Percentiles rank a stretch among this genome's conserved stretches.
Evolutionary conservation across 495 filamentous ascomycete genomes (phyloP).

Genomic region (Penicillium paradoxum): DNA sequence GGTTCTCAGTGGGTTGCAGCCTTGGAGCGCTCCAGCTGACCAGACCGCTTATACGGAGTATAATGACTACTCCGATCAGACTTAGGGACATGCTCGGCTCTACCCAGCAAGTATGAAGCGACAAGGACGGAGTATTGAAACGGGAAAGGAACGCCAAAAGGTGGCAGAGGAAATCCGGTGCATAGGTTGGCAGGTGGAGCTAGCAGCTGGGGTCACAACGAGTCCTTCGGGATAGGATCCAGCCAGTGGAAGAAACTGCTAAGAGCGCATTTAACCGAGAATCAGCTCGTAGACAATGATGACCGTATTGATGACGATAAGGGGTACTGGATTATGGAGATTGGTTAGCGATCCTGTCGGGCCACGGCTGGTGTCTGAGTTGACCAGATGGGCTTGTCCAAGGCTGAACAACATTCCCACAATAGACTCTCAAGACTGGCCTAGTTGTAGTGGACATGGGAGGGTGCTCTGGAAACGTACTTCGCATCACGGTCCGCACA

Average conservation of each 20-base stretch:
- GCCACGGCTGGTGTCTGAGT: background rate
- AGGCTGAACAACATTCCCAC: background rate
- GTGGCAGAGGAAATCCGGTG: too few relatives aligned
- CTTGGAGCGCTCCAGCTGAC: too few relatives aligned
- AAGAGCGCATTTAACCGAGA: constrained; percentile 58
- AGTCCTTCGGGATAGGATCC: background rate
- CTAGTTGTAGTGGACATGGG: background rate
- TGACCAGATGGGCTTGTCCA: background rate
- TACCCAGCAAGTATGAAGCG: too few relatives aligned
- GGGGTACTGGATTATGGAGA: constrained; percentile 61
- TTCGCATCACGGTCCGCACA: constrained; percentile 89
- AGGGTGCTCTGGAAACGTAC: constrained; percentile 50
- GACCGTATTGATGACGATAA: constrained; percentile 86
- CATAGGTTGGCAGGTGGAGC: background rate
- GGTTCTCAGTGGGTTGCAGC: too few relatives aligned
- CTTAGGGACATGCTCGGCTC: too few relatives aligned
- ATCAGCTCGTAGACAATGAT: constrained; percentile 87
- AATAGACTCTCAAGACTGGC: background rate
- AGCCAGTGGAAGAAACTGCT: background rate
- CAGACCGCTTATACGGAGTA: too few relatives aligned
- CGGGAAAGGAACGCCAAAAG: too few relatives aligned
- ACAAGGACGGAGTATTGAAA: too few relatives aligned
- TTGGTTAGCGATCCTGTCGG: constrained; percentile 9
- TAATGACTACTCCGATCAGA: too few relatives aligned
- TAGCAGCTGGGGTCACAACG: background rate